Base-by-base conservation (phyloP, 176 grass and related monocot species). In the Leersia perrieri region DNA sequence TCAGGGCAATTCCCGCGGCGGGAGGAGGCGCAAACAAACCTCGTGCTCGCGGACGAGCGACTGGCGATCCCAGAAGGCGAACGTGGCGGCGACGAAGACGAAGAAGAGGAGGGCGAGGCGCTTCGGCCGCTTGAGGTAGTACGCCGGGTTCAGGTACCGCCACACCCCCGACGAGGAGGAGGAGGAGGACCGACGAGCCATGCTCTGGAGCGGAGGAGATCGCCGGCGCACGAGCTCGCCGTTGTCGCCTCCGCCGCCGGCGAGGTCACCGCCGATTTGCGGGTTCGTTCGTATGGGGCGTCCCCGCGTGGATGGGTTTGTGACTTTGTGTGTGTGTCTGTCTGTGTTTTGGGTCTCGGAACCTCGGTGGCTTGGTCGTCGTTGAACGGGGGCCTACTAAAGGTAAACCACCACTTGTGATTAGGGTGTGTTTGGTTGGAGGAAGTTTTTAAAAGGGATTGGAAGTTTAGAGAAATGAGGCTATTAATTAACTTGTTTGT, bases 81-180 rank as follows among this genome's bases (percentile, higher is more conserved):
- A 96, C 77, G 88, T 88, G 65, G 82, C 82, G 35, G 89, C 72
- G 76, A 99, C 97, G 68, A 99, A 99, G 76, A 95, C 78, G 61
- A 99, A 63, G 82, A 99, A 96, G 80, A 99, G 84, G 87, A 95
- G 78, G 63, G 89, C 97, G 6, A 99, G 85, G 73, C 92, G 88
- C 86, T 93, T 95, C 72, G 93, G 97, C 83, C 97, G 92, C 87
- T 95, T 99, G 66, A 99, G 90, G 73, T 99, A 99, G 66, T 95
- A 95, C 13, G 90, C 86, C 5, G 96, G 96, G 93, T 93, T 94
- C 27, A 99, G 79, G 89, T 95, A 93, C 76, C 90, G 90, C 93
- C 84, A 91, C 20, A 72, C 67, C 62, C 82, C 87, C 49, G 86
- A 92, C 69, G 90, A 90, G 1, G 88, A 94, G 11, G 95, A 94